Conservation (phyloP, 1,139 yeast genomes). For the Lodderomyces margitis region DNA sequence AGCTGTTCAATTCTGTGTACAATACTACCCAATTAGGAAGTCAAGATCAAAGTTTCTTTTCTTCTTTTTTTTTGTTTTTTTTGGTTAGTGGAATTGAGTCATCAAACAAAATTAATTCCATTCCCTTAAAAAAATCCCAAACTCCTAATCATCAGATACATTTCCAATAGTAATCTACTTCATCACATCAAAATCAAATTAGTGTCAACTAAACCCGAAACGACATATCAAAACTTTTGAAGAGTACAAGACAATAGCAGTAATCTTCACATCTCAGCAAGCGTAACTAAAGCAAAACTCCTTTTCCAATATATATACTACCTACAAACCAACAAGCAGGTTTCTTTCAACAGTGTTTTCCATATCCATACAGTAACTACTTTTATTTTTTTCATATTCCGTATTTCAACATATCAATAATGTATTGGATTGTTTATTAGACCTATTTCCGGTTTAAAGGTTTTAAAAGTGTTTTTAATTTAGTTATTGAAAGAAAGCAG, state of each 20-base stretch:
- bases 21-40: background rate
- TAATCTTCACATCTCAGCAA: background rate
- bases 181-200: too few relatives aligned
- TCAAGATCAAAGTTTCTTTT: background rate
- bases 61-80: background rate
- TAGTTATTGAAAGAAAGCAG: background rate
- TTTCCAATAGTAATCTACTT: background rate
- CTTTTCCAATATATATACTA: too few relatives aligned
- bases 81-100: background rate
- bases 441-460: background rate
- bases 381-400: background rate
- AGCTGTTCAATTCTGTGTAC: too few relatives aligned
- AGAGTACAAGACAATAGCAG: background rate
- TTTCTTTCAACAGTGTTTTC: slow-evolving; percentile 3
- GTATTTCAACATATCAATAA: background rate
- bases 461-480: background rate
- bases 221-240: too few relatives aligned
- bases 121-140: background rate
- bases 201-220: background rate
- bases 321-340: background rate
- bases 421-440: slow-evolving; percentile 1
- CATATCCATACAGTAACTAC: background rate
- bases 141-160: background rate
- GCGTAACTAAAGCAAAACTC: background rate
- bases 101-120: background rate